Percentiles rank a stretch among this genome's conserved stretches.
Conservation (phyloP, 1,284 basidiomycete species). For the Trametes hirsuta region DNA sequence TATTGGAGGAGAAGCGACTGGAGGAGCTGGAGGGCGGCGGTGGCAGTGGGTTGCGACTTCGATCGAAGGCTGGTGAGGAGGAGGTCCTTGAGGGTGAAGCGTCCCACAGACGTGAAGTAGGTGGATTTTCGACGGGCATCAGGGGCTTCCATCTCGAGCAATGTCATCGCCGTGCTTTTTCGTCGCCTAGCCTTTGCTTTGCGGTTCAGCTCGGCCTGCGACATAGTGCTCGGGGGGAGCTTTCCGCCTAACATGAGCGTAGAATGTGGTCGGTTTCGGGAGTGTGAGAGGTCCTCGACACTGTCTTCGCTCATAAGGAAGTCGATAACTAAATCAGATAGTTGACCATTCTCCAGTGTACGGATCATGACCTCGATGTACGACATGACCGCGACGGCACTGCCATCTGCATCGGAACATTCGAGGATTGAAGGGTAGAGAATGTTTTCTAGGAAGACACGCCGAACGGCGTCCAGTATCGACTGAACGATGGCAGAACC, state of each 20-base stretch:
- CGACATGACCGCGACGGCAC: slow-evolving; percentile 95
- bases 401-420: slow-evolving; percentile 91
- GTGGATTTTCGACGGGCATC: slow-evolving; percentile 66
- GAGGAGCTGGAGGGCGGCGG: slow-evolving; percentile 80
- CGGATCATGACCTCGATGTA: slow-evolving; percentile 91
- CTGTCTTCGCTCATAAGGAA: slow-evolving; percentile 87
- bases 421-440: slow-evolving; percentile 93
- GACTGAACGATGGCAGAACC: slow-evolving; percentile 81
- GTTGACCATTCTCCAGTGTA: slow-evolving; percentile 71
- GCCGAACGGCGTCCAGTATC: slow-evolving; percentile 80
- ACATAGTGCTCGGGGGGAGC: slow-evolving; percentile 40
- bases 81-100: slow-evolving; percentile 90
- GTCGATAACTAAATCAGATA: slow-evolving; percentile 72
- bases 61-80: slow-evolving; percentile 80
- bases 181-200: slow-evolving; percentile 56
- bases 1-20: slow-evolving; percentile 75
- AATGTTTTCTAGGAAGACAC: slow-evolving; percentile 92
- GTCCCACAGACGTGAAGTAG: slow-evolving; percentile 84
- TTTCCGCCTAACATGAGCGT: slow-evolving; percentile 49
- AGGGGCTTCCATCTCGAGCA: slow-evolving; percentile 83
- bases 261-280: slow-evolving; percentile 48
- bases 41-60: slow-evolving; percentile 60
- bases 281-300: slow-evolving; percentile 54
- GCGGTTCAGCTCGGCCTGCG: slow-evolving; percentile 37
- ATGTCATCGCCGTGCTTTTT: slow-evolving; percentile 84